Base-by-base conservation (phyloP, 2,329 filamentous ascomycete species). In the Exophiala oligosperma region DNA sequence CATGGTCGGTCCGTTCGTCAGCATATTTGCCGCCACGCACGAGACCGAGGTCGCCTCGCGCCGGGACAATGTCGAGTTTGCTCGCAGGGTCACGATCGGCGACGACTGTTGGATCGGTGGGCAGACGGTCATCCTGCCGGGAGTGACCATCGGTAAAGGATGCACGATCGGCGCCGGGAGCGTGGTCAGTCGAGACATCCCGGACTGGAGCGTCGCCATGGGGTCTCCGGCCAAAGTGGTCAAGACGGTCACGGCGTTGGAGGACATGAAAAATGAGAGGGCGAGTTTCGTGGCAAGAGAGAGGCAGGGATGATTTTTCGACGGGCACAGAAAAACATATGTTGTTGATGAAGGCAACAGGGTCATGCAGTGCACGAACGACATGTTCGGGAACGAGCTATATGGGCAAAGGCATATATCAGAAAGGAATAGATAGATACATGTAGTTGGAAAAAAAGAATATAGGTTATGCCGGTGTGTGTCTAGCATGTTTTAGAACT, bases 11-110 rank as follows among this genome's bases (percentile, higher is more conserved):
- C 80, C 81, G 0, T 78, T 80, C 53, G 79, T 83, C 2, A 74
- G 70, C 52, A 79, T 84, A n/a, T 80, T 79, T 46, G 75, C 79
- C 0, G 81, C 80, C 0, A 81, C 78, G 17, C 81, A 84, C 59
- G 78, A 81, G 58, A 73, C 75, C 0, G 79, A 80, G 41, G 78
- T 82, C 4, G 72, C 76, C 49, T 76, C 73, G 37, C 73, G 79
- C 5, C 68, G 74, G 11, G 76, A 79, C 6, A 74, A 79, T 24
- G 71, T 81, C 7, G 81, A 84, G 61, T 81, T 77, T 57, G 78
- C 79, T 0, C 72, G 72, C 37, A 76, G 77, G 0, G 76, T 83
- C 0, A 72, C 71, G 5, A 78, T 83, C 49, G 79, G 79, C 5
- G 68, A 77, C 37, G 76, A 78, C 44, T 76, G 72, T 24, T 76